Evolutionary conservation across 306 rosid genomes (phyloP).

Genomic region (Quercus wislizeni): DNA sequence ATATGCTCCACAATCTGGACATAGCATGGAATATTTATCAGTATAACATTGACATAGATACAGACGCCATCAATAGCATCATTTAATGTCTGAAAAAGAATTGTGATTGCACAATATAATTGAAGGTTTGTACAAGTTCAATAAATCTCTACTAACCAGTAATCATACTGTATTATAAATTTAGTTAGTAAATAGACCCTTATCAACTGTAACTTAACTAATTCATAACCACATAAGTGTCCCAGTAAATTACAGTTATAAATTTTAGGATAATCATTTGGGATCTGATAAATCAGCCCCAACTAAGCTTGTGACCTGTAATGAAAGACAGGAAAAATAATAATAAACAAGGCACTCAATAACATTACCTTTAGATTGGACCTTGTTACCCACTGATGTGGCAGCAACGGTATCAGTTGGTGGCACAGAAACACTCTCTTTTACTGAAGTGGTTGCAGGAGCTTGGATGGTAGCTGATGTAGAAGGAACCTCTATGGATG

Average conservation of each 20-base stretch:
- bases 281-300: neutral
- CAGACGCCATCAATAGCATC: neutral
- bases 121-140: neutral
- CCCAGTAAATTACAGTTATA: neutral
- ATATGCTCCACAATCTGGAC: no score
- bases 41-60: neutral
- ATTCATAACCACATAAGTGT: neutral
- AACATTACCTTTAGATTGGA: conserved; percentile 69
- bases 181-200: neutral
- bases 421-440: conserved; percentile 37
- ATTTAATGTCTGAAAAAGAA: neutral
- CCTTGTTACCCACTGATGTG: conserved; percentile 54
- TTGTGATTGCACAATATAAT: no score
- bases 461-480: conserved; percentile 46
- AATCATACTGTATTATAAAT: neutral
- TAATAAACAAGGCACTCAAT: conserved; percentile 11
- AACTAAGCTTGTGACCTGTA: conserved; percentile 1
- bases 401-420: conserved; percentile 31
- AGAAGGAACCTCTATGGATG: conserved; percentile 44
- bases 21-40: neutral
- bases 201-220: neutral
- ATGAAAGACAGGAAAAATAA: conserved; percentile 9
- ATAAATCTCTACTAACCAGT: neutral
- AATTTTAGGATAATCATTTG: neutral
- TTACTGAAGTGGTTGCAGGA: conserved; percentile 44